Percentiles rank a stretch among this genome's conserved stretches.
Conservation (phyloP, 768 basidiomycete genomes). For the Lentinula sp. region DNA sequence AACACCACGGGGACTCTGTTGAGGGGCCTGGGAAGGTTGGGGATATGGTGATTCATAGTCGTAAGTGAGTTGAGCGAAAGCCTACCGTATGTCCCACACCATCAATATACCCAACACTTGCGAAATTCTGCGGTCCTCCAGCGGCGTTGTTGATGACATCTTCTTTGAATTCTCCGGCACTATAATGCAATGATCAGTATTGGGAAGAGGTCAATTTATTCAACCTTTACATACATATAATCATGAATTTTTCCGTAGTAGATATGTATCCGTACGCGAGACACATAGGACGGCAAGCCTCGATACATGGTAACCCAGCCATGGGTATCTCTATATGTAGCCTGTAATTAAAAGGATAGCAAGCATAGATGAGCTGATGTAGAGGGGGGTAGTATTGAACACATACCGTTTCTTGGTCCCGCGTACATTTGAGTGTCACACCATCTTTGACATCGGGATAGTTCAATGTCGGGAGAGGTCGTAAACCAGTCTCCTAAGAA, state of each 20-base stretch:
- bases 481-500: not conserved
- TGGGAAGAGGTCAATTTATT: not conserved
- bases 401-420: slow-evolving; percentile 37
- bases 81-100: slow-evolving; percentile 1
- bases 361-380: not conserved
- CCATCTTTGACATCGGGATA: slow-evolving; percentile 39
- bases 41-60: too few relatives aligned
- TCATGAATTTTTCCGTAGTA: slow-evolving; percentile 43
- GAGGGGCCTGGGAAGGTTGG: not conserved
- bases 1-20: not conserved
- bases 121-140: not conserved
- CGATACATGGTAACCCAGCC: slow-evolving; percentile 27
- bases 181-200: not conserved
- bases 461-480: slow-evolving; percentile 3
- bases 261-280: slow-evolving; percentile 34
- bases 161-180: not conserved
- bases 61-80: too few relatives aligned
- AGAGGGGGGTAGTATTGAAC: slow-evolving; percentile 1
- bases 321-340: slow-evolving; percentile 33
- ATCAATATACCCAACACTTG: not conserved
- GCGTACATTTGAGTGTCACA: slow-evolving; percentile 44
- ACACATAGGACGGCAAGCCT: slow-evolving; percentile 23
- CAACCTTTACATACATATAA: slow-evolving; percentile 25
- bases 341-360: slow-evolving; percentile 20
- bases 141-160: not conserved